Evolutionary conservation across 192 early-diverging fungal genomes (phyloP).

Genomic region (Backusella psychrophila): DNA sequence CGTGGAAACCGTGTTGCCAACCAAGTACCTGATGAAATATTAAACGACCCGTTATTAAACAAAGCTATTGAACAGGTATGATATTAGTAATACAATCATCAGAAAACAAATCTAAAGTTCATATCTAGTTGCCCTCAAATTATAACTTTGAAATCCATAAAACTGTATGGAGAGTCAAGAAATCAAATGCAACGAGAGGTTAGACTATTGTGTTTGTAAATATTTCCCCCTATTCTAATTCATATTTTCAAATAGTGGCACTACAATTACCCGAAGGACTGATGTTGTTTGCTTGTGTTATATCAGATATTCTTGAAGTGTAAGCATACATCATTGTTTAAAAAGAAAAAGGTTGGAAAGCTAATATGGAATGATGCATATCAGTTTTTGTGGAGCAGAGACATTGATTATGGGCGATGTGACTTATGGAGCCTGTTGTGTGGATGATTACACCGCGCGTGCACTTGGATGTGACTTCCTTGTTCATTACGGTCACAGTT

Average conservation of each 20-base stretch:
- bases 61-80: constrained; percentile 72
- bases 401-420: constrained; percentile 98
- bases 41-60: constrained; percentile 78
- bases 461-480: constrained; percentile 96
- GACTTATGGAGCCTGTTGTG: constrained; percentile 98
- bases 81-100: neutral
- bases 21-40: constrained; percentile 84
- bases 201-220: neutral
- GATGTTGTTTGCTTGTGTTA: constrained; percentile 89
- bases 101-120: neutral
- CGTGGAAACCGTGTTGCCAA: constrained; percentile 49
- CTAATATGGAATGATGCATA: neutral
- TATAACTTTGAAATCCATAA: constrained; percentile 99
- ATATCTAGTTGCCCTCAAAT: constrained; percentile 72
- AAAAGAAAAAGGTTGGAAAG: too few relatives aligned
- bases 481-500: constrained; percentile 98
- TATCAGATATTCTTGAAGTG: constrained; percentile 90
- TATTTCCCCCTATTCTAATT: neutral
- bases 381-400: constrained; percentile 77
- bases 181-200: constrained; percentile 73
- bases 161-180: constrained; percentile 85
- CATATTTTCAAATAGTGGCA: constrained; percentile 55
- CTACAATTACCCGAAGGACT: constrained; percentile 98
- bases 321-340: constrained; percentile 21
- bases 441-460: constrained; percentile 94